phyloP scores from a whole-genome alignment of 441 rosid genomes.

The Pelargonium fulgidum region DNA sequence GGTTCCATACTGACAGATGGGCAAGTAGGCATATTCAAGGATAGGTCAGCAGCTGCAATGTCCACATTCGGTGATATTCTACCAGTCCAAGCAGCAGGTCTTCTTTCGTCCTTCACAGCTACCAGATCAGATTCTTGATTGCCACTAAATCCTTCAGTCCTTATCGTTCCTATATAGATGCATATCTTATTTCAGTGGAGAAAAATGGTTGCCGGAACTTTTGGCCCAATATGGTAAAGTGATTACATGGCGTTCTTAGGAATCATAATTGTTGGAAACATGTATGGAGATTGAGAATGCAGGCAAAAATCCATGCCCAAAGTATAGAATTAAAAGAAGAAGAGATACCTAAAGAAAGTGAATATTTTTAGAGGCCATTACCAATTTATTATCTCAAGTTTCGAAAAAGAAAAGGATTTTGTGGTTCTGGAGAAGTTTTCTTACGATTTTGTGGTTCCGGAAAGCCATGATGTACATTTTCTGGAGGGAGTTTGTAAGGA shows the following conservation, averaged over 20 bases:
- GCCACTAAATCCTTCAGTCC: neutral
- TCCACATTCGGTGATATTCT: slow-evolving; percentile 92
- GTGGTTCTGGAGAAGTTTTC: neutral
- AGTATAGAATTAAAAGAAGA: neutral
- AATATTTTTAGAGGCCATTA: neutral
- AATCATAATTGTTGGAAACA: too few species aligned
- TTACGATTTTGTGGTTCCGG: neutral
- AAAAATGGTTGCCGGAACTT: neutral
- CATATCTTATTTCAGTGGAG: slow-evolving; percentile 1
- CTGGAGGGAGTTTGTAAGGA: neutral
- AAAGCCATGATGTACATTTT: neutral
- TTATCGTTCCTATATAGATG: too few species aligned
- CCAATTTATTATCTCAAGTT: neutral
- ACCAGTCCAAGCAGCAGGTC: slow-evolving; percentile 90
- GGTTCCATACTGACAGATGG: slow-evolving; percentile 92
- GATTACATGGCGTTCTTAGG: too few species aligned
- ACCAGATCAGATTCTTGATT: slow-evolving; percentile 57
- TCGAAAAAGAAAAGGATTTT: neutral
- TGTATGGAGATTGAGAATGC: neutral
- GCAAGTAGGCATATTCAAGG: slow-evolving; percentile 95
- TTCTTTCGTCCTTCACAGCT: slow-evolving; percentile 85
- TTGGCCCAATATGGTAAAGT: neutral
- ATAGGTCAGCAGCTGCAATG: slow-evolving; percentile 90
- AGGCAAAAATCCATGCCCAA: neutral
- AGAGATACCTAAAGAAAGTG: neutral